A percentile compares a stretch with the other conserved stretches of the same genome.
Conservation (phyloP, 495 filamentous ascomycete species). For the Darksidea phi region DNA sequence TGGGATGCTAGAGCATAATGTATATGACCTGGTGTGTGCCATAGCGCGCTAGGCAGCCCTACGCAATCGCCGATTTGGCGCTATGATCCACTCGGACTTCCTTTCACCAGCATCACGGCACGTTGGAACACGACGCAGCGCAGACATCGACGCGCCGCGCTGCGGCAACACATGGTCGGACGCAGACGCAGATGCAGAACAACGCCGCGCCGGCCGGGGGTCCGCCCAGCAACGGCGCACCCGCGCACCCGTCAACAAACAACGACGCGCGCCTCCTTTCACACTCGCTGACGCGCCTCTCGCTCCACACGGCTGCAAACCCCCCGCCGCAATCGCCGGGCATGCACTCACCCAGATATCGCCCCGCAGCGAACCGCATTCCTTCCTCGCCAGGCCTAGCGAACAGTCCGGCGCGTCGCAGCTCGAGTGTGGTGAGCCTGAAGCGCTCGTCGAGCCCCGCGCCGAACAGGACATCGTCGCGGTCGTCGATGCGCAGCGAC, state of each 20-base stretch:
- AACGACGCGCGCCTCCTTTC: slow-evolving; percentile 36
- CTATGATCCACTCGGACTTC: too few relatives aligned
- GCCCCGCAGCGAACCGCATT: slow-evolving; percentile 16
- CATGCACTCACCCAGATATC: slow-evolving; percentile 24
- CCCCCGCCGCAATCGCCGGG: slow-evolving; percentile 50
- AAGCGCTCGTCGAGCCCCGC: slow-evolving; percentile 41
- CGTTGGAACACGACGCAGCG: background rate
- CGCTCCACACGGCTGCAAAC: slow-evolving; percentile 48
- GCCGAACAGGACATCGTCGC: slow-evolving; percentile 52
- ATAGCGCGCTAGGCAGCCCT: too few relatives aligned
- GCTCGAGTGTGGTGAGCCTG: slow-evolving; percentile 50
- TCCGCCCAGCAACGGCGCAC: slow-evolving; percentile 1
- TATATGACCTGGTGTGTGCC: too few relatives aligned
- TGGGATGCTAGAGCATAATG: too few relatives aligned
- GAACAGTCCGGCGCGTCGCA: slow-evolving; percentile 44
- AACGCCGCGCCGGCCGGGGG: background rate
- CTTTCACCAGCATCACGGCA: slow-evolving; percentile 3
- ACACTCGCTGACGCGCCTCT: slow-evolving; percentile 50
- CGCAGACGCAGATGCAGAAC: slow-evolving; percentile 23
- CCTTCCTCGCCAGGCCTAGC: slow-evolving; percentile 40
- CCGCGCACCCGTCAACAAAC: slow-evolving; percentile 35
- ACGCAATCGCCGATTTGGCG: too few relatives aligned
- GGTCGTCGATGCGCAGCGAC: slow-evolving; percentile 52
- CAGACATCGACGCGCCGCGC: slow-evolving; percentile 16
- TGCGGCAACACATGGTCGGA: slow-evolving; percentile 8